Conservation (phyloP, 2,329 filamentous ascomycete species). For the Verticillium dahliae region DNA sequence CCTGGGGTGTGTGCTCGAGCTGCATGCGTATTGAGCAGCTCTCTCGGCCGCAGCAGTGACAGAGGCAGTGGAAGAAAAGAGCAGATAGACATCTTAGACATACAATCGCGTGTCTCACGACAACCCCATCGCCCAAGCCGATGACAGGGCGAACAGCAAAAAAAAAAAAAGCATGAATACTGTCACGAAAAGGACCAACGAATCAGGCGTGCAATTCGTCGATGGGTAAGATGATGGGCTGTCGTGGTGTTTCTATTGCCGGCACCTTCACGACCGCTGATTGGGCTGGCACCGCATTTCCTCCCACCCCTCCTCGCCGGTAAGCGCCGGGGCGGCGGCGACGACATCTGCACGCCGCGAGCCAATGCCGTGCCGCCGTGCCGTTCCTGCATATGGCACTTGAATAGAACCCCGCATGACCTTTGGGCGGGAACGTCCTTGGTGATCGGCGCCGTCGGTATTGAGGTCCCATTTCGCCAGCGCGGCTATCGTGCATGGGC, state of each 20-base stretch:
- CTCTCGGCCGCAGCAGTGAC: not conserved
- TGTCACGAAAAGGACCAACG: not conserved
- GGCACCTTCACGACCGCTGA: not conserved
- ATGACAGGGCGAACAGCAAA: not conserved
- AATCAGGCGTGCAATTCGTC: not conserved
- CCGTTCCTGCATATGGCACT: not conserved
- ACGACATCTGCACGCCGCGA: not conserved
- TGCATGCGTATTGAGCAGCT: not conserved
- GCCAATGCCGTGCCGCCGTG: not conserved
- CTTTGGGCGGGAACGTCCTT: not conserved
- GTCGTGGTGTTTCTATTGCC: not conserved
- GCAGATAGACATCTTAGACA: not conserved
- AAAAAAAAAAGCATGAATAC: not conserved
- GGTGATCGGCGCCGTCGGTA: not conserved
- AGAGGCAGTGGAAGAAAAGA: not conserved
- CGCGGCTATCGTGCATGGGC: constrained; percentile 19
- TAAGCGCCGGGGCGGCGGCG: not conserved
- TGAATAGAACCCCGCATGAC: not conserved
- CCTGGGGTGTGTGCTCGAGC: not conserved
- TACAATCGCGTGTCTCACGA: not conserved
- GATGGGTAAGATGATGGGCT: not conserved
- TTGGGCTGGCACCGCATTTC: not conserved
- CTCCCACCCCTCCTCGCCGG: not conserved
- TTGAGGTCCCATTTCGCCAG: not conserved
- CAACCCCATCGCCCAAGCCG: not conserved